Conservation (phyloP, 768 basidiomycete species). For the Panaeolus papilionaceus region DNA sequence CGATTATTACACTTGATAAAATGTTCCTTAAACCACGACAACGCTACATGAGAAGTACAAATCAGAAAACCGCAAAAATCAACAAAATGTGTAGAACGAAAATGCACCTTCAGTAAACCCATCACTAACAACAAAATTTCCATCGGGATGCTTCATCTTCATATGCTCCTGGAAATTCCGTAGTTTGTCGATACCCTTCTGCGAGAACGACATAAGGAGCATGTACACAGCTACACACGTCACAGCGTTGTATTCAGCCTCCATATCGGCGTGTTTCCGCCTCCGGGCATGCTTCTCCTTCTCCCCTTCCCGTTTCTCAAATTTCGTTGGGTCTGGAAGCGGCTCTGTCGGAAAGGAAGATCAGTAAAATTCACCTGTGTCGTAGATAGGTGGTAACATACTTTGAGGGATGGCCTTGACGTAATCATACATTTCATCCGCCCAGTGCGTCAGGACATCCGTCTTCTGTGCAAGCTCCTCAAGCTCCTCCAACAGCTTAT, state of each 20-base stretch:
- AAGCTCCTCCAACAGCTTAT: constrained; percentile 76
- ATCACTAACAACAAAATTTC: constrained; percentile 76
- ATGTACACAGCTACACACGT: constrained; percentile 90
- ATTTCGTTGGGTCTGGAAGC: constrained; percentile 80
- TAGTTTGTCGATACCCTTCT: constrained; percentile 89
- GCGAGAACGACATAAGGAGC: constrained; percentile 90
- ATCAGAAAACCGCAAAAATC: background rate
- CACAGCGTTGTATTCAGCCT: constrained; percentile 83
- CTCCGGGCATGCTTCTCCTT: constrained; percentile 70
- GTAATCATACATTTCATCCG: constrained; percentile 91
- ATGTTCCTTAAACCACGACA: constrained; percentile 91
- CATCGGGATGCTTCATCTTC: constrained; percentile 81
- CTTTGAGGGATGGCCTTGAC: constrained; percentile 87
- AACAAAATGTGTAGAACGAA: background rate
- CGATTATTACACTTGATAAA: constrained; percentile 96
- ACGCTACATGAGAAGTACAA: constrained; percentile 47
- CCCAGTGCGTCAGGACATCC: constrained; percentile 90
- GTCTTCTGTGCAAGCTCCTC: constrained; percentile 98
- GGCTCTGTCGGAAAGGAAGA: constrained; percentile 59
- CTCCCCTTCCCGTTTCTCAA: constrained; percentile 73
- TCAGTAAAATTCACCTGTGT: constrained; percentile 16
- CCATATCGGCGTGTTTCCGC: constrained; percentile 76
- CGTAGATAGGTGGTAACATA: constrained; percentile 43
- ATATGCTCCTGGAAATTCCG: constrained; percentile 80
- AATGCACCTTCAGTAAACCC: constrained; percentile 78